Conservation (phyloP, 108 stramenopile genomes). For the Discostella pseudostelligera region DNA sequence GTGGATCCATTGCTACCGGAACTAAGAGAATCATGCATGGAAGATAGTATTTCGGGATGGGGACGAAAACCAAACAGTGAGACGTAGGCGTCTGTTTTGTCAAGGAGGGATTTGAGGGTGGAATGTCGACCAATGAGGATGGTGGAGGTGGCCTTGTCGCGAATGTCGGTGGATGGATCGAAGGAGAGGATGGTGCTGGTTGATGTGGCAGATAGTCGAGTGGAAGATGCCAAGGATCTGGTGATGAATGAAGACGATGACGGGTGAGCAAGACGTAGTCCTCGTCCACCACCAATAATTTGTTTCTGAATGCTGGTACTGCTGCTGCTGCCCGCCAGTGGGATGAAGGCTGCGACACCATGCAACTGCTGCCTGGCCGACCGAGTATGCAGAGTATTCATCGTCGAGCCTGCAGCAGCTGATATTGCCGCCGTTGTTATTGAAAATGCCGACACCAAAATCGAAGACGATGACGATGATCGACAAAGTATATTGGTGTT, state of each 20-base stretch:
- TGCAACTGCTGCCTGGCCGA: no score
- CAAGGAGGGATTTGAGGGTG: slow-evolving; percentile 28
- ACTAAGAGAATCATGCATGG: slow-evolving; percentile 25
- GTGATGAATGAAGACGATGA: not conserved
- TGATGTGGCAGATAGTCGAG: not conserved
- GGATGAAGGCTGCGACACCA: no score
- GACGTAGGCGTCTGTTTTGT: slow-evolving; percentile 35
- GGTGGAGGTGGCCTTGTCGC: slow-evolving; percentile 33
- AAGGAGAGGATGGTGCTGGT: slow-evolving; percentile 24
- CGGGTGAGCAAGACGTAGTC: not conserved
- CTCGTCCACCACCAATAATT: no score
- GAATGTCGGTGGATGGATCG: slow-evolving; percentile 22
- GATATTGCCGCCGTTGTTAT: not conserved
- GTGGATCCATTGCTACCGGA: slow-evolving; percentile 2
- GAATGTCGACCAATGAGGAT: slow-evolving; percentile 38
- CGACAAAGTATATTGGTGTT: not conserved
- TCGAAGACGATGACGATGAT: not conserved
- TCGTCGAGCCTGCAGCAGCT: not conserved
- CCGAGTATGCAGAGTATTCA: no score
- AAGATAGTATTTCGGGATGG: slow-evolving; percentile 24
- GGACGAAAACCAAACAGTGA: slow-evolving; percentile 47
- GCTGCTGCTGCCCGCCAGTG: no score
- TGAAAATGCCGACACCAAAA: slow-evolving; percentile 1
- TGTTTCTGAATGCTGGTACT: no score
- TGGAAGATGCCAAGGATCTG: not conserved